Evolutionary conservation across 371 early-diverging fungal genomes (phyloP), one percentile per base, ranked within the genome.

Genomic region (Syncephalastrum monosporum): DNA sequence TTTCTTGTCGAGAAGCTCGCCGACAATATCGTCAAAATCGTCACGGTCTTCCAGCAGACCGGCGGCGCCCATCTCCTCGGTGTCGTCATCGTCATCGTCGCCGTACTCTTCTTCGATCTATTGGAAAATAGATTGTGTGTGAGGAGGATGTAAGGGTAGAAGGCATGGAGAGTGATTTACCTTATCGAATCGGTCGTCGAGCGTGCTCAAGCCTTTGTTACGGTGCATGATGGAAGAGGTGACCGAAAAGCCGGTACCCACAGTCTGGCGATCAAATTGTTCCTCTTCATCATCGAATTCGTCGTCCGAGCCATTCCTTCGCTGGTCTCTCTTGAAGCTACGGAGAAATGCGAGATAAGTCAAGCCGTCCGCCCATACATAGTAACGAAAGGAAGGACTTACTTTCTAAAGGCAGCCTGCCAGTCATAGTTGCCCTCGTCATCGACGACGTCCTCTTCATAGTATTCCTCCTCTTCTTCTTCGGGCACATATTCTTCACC

Each of bases 141-240:
- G 38, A 33, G 38, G 10, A 33, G 0, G 7, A 33, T 10, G 38
- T 0, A 1, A 33, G 10, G 2, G 38, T 2, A 27, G n/a, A 33
- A 38, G 27, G 21, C 21, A 15, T 16, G 25, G 24, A 45, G 14
- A 3, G 6, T 21, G 29, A n/a, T 17, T 57, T 47, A 88, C 79
- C 67, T 84, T 77, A 63, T 97, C 98, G 71, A 95, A 97, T 53
- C 90, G 90, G 59, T 95, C 95, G 77, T 97, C 98, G 52, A 97
- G 67, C 21, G 93, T 72, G 5, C 90, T 88, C 48, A 96, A 79
- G 61, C 92, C 87, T 29, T 86, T 82, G 67, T 94, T 96, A 69
- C 97, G 89, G 72, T 87, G 91, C 92, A 96, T 90, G 46, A 89
- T 85, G 5, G 95, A 93, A 14, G 96, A 94, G 1, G 95, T 85